Percentiles rank a stretch among this genome's conserved stretches.
These are phyloP conservation scores for Fabrea salina DNA, from an alignment of 169 alveolate species.

Conservation along the genomic window DNA sequence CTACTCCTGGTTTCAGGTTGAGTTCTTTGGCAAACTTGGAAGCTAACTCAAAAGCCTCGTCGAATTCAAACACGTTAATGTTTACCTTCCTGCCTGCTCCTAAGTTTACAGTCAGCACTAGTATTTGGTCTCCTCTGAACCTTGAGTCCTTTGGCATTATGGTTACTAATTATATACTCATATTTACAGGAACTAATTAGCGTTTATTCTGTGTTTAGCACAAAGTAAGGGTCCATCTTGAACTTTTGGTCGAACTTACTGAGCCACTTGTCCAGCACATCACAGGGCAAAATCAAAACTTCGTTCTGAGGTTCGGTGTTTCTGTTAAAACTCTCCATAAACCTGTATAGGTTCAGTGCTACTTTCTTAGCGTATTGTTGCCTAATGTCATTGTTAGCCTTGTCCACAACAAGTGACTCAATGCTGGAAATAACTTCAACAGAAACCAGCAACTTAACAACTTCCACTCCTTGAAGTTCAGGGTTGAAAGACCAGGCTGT, in stretches of 20 bases:
- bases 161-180: too few species aligned
- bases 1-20: constrained; percentile 14
- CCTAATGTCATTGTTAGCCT: constrained; percentile 57
- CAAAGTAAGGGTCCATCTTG: constrained; percentile 85
- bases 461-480: constrained; percentile 46
- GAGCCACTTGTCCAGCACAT: constrained; percentile 82
- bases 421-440: constrained; percentile 60
- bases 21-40: constrained; percentile 23
- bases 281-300: constrained; percentile 76
- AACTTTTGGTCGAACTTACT: constrained; percentile 78
- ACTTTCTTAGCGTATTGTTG: constrained; percentile 79
- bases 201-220: constrained; percentile 64
- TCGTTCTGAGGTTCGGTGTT: constrained; percentile 44
- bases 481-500: constrained; percentile 81
- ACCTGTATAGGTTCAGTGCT: constrained; percentile 81
- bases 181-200: background rate
- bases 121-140: constrained; percentile 37
- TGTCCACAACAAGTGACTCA: constrained; percentile 48
- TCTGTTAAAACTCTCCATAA: constrained; percentile 73
- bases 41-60: constrained; percentile 43
- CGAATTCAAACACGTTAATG: constrained; percentile 35
- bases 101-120: constrained; percentile 44
- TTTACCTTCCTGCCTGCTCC: constrained; percentile 34
- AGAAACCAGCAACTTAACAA: constrained; percentile 63
- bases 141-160: too few species aligned